A percentile compares a stretch with the other conserved stretches of the same genome.
Evolutionary conservation across 2,329 filamentous ascomycete genomes (phyloP).

Genomic region (Graphilbum ipis-grandicollis): DNA sequence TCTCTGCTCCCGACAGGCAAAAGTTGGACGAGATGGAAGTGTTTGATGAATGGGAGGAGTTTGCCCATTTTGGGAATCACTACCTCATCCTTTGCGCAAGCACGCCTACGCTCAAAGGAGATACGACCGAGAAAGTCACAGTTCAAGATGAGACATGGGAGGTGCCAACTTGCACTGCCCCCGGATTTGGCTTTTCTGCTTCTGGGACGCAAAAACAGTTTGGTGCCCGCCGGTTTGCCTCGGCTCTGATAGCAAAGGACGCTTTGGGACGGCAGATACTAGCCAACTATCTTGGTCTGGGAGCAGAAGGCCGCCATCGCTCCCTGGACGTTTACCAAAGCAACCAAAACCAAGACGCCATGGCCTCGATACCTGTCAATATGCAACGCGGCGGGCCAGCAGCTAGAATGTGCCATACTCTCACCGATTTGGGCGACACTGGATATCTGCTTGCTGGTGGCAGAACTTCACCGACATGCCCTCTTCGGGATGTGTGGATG

Average conservation of each 20-base stretch:
- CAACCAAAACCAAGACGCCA: background rate
- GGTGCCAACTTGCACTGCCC: no score
- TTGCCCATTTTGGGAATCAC: constrained; percentile 68
- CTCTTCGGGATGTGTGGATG: constrained; percentile 60
- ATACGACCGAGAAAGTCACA: no score
- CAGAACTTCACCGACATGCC: constrained; percentile 54
- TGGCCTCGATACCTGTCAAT: constrained; percentile 6
- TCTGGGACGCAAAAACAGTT: constrained; percentile 13
- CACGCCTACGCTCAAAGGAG: constrained; percentile 10
- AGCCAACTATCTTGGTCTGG: constrained; percentile 26
- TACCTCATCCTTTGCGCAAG: constrained; percentile 63
- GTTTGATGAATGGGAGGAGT: constrained; percentile 95
- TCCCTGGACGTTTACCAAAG: constrained; percentile 32
- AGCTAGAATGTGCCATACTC: constrained; percentile 55
- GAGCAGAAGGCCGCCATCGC: constrained; percentile 24
- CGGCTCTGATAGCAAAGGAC: constrained; percentile 25
- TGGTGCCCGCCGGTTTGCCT: constrained; percentile 42
- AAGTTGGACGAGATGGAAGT: constrained; percentile 55
- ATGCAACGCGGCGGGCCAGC: constrained; percentile 18
- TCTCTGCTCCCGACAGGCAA: constrained; percentile 40
- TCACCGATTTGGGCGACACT: constrained; percentile 43
- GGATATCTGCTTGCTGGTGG: constrained; percentile 58
- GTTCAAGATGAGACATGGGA: no score
- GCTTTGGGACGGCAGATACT: constrained; percentile 24
- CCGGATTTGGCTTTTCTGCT: constrained; percentile 1